Evolutionary conservation across 305 asterid genomes (phyloP), one percentile per base, ranked within the genome.

Genomic region (Stenogyne calaminthoides): DNA sequence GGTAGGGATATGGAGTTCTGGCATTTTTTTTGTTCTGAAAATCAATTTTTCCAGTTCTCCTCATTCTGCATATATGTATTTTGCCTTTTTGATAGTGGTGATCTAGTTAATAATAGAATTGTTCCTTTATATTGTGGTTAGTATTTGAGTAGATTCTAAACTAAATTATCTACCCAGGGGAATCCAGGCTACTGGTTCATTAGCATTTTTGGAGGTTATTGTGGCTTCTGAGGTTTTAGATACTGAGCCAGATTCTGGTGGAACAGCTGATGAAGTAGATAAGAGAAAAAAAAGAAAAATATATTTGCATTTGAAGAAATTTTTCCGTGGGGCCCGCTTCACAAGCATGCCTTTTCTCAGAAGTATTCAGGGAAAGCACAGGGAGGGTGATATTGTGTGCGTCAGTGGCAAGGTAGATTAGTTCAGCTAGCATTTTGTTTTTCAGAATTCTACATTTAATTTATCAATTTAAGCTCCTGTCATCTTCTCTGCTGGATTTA

Each of bases 281-380:
- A 78, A 55, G 59, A 81, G 64, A 62, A 80, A 68, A 76, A 82
- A 75, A 64, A 86, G 85, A 75, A 88, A 86, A 18, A 79, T 90
- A 52, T 82, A 77, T 78, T 78, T 95, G 84, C 98, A 95, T 87
- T 88, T 92, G 85, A 95, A 95, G 87, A 89, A 88, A 72, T 95
- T 88, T 84, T 95, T 92, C 64, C 95, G 99, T 67, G 99, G 99
- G 54, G 72, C 89, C 54, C 99, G 99, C 70, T 95, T 92, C 83
- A 90, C 98, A 71, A 80, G 64, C 79, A 64, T 72, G 47, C 93
- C 96, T 73, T 92, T 95, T 81, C 98, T 95, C 72, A 88, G 59
- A 86, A 85, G 91, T 78, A 81, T 95, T 68, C 88, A 89, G 82
- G 97, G 77, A 76, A 95, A 92, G 88, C 84, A 95, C 80, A 89